Conservation (phyloP, 768 basidiomycete genomes). For the Auriculariales sp. region DNA sequence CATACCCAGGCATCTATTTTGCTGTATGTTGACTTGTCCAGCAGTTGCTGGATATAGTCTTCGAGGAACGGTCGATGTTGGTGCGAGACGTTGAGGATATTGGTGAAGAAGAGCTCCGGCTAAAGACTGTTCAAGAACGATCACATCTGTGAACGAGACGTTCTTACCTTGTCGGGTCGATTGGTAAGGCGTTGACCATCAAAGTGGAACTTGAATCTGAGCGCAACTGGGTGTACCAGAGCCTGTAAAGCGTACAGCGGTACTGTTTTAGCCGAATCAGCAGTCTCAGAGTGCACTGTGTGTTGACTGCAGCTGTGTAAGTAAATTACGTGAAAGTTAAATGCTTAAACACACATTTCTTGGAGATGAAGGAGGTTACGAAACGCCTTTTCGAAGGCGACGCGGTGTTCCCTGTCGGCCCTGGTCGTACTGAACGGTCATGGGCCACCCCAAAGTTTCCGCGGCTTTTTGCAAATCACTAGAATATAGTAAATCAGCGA, state of each 20-base stretch:
- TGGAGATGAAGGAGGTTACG: conserved; percentile 65
- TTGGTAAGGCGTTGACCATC: conserved; percentile 80
- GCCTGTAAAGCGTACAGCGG: conserved; percentile 72
- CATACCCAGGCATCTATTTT: conserved; percentile 65
- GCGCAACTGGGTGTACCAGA: conserved; percentile 64
- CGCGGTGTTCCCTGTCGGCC: conserved; percentile 34
- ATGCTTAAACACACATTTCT: conserved; percentile 51
- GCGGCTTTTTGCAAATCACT: conserved; percentile 52
- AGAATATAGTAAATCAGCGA: conserved; percentile 1
- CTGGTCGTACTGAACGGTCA: conserved; percentile 46
- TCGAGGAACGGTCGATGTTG: conserved; percentile 78
- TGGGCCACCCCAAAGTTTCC: conserved; percentile 80
- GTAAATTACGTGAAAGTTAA: conserved; percentile 2
- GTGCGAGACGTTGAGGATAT: conserved; percentile 74
- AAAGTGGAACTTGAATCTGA: conserved; percentile 93
- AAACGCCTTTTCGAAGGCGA: conserved; percentile 64
- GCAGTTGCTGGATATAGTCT: conserved; percentile 50
- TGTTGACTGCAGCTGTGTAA: conserved; percentile 1
- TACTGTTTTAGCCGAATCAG: conserved; percentile 27
- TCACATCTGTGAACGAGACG: background rate
- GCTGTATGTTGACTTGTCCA: conserved; percentile 47
- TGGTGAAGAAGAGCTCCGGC: conserved; percentile 97
- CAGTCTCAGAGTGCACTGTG: conserved; percentile 41
- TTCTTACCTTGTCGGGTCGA: conserved; percentile 74
- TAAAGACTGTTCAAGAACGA: conserved; percentile 15